phyloP scores from a whole-genome alignment of 2,329 filamentous ascomycete species.

The Didymellaceae sp. region DNA sequence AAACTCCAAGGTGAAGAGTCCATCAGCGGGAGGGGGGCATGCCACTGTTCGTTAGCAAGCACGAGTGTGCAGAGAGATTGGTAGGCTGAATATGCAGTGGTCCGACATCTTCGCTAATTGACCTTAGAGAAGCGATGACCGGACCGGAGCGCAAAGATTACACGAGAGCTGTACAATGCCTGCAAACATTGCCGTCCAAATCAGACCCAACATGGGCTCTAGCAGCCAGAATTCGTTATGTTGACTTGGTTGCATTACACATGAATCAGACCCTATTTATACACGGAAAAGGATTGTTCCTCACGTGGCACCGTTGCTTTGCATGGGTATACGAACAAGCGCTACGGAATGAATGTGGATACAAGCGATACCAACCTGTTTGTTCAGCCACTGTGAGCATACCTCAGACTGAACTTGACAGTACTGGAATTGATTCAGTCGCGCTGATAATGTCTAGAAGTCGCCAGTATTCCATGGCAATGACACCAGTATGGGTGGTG shows the following conservation, averaged over 20 bases:
- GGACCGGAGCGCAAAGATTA: conserved; percentile 18
- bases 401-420: background rate
- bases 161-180: conserved; percentile 42
- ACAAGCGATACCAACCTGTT: conserved; percentile 48
- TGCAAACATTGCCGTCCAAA: conserved; percentile 27
- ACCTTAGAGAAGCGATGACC: background rate
- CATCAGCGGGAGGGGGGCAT: background rate
- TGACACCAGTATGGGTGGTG: conserved; percentile 54
- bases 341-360: conserved; percentile 52
- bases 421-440: conserved; percentile 58
- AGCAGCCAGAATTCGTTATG: conserved; percentile 37
- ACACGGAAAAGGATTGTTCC: conserved; percentile 39
- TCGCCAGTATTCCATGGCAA: conserved; percentile 64
- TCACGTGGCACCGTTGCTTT: conserved; percentile 52
- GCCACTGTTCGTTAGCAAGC: background rate
- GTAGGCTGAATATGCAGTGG: background rate
- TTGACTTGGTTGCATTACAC: conserved; percentile 42
- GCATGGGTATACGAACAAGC: conserved; percentile 52
- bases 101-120: background rate
- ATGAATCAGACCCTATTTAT: conserved; percentile 38
- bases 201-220: conserved; percentile 27
- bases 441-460: conserved; percentile 49
- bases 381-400: background rate
- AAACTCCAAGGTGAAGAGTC: background rate
- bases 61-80: background rate